Base-by-base conservation (phyloP, 1,284 basidiomycete genomes). In the Trametes polyzona region DNA sequence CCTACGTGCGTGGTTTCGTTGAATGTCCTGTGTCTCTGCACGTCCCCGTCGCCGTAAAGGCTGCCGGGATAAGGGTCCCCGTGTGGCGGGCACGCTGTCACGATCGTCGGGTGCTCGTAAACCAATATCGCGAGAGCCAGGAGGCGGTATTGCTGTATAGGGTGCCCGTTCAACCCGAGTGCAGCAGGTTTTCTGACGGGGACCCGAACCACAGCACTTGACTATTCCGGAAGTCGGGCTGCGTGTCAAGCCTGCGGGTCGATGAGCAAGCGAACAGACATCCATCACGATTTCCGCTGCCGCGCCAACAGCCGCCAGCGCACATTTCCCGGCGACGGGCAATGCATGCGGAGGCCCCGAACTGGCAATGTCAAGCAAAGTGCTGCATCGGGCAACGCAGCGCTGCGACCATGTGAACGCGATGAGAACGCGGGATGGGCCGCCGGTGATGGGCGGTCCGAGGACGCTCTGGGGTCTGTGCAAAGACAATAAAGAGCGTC, bases 171-270 rank as follows among this genome's bases (percentile, higher is more conserved):
- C 9, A 32, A 27, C 16, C 37, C 48, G 43, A 19, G n/a, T n/a
- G n/a, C 35, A 4, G 24, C 29, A 55, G 37, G 26, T 43, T 48
- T 17, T 48, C 35, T 37, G 49, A 51, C 36, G 48, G 24, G 48
- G 27, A 41, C 36, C 12, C 46, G 48, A 64, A 64, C 60, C 29
- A 62, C 63, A 64, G 52, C 36, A 52, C 47, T 51, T 64, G 58
- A 57, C 60, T 55, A 30, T 41, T 58, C n/a, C 10, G 59, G 29
- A 29, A 1, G 23, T 5, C 49, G 32, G n/a, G 32, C 19, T 10
- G 27, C 30, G 55, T 26, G 30, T 35, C 17, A 27, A 19, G n/a
- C 33, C 23, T n/a, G 24, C n/a, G 19, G 23, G 24, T 27, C 43
- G 17, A 26, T 40, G 24, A 11, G 36, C 35, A 53, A 47, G 43